A percentile compares a stretch with the other conserved stretches of the same genome.
Evolutionary conservation across 2,329 filamentous ascomycete species (phyloP).

Genomic region (Sarocladium strictum): DNA sequence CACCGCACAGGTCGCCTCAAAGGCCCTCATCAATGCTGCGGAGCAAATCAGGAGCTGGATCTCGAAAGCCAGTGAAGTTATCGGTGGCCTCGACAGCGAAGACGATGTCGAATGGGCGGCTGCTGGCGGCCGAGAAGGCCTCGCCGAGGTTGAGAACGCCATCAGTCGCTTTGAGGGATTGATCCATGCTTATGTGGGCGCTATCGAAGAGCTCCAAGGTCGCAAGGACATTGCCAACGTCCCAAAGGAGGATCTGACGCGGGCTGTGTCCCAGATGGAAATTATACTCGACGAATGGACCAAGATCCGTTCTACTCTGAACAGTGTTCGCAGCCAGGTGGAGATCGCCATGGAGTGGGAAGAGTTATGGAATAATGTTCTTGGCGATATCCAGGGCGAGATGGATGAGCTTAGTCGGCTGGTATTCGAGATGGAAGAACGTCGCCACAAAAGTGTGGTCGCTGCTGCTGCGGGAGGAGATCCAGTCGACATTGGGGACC

Average conservation of each 20-base stretch:
- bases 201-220: slow-evolving; percentile 86
- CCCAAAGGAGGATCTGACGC: slow-evolving; percentile 62
- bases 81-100: slow-evolving; percentile 83
- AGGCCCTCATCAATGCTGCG: slow-evolving; percentile 76
- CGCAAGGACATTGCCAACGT: slow-evolving; percentile 71
- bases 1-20: slow-evolving; percentile 76
- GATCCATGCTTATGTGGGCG: slow-evolving; percentile 85
- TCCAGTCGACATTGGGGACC: slow-evolving; percentile 73
- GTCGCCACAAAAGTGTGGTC: slow-evolving; percentile 73
- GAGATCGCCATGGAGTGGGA: slow-evolving; percentile 99
- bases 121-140: slow-evolving; percentile 72
- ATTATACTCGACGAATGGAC: slow-evolving; percentile 78
- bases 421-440: slow-evolving; percentile 97
- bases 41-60: slow-evolving; percentile 96
- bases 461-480: slow-evolving; percentile 56
- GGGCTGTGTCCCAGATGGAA: slow-evolving; percentile 84
- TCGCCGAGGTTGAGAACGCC: slow-evolving; percentile 66
- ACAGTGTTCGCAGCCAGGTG: slow-evolving; percentile 79
- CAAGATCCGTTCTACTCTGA: slow-evolving; percentile 70
- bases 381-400: slow-evolving; percentile 89
- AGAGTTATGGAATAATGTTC: slow-evolving; percentile 87
- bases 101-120: slow-evolving; percentile 98
- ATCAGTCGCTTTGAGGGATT: slow-evolving; percentile 82
- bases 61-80: slow-evolving; percentile 81
- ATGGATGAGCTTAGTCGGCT: slow-evolving; percentile 71